Conservation (phyloP, 306 rosid genomes). For the Cercis canadensis region DNA sequence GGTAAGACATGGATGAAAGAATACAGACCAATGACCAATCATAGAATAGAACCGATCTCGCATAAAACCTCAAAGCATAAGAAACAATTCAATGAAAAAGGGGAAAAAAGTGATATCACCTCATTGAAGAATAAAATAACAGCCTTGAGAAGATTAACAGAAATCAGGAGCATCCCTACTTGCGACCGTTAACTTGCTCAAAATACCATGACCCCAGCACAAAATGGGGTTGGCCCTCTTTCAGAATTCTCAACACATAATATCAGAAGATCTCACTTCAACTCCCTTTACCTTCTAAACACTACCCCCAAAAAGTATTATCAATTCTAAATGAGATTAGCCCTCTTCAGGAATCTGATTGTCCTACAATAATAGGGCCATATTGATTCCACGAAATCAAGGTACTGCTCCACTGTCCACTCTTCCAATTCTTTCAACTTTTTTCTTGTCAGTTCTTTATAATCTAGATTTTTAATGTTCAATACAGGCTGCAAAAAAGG, state of each 20-base stretch:
- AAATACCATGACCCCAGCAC: constrained; percentile 53
- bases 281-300: constrained; percentile 38
- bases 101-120: no score
- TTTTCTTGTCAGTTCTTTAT: constrained; percentile 57
- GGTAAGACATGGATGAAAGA: no score
- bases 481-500: constrained; percentile 57
- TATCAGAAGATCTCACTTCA: constrained; percentile 39
- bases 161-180: constrained; percentile 48
- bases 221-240: constrained; percentile 64
- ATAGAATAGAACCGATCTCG: constrained; percentile 30
- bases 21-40: neutral
- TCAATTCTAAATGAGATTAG: constrained; percentile 69
- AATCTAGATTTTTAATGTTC: constrained; percentile 60
- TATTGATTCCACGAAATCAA: constrained; percentile 77
- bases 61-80: constrained; percentile 34
- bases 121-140: constrained; percentile 49
- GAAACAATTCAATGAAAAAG: constrained; percentile 39
- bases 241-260: constrained; percentile 39
- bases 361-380: constrained; percentile 87
- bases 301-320: constrained; percentile 28
- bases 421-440: constrained; percentile 63
- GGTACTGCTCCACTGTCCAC: constrained; percentile 62
- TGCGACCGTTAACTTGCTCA: constrained; percentile 43
- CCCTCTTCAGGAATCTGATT: constrained; percentile 79
- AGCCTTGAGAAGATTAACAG: constrained; percentile 38